A percentile compares a stretch with the other conserved stretches of the same genome.
Evolutionary conservation across 73 alveolate species (phyloP).

Genomic region (Uronychia setigera): DNA sequence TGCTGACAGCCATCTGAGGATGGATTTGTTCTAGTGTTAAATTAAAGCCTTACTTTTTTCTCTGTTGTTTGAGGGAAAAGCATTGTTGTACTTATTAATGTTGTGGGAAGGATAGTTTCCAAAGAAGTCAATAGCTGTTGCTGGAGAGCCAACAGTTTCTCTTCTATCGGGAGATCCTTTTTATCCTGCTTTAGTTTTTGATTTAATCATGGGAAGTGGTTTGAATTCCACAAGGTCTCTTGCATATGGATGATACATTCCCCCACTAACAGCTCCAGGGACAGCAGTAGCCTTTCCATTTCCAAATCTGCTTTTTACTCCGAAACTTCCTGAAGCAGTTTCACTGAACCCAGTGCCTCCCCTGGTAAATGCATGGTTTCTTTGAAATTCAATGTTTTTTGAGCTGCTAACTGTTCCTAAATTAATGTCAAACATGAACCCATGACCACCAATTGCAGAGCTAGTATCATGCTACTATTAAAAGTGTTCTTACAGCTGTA

Average conservation of each 20-base stretch:
- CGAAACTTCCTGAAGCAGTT: not conserved
- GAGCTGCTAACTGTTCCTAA: not conserved
- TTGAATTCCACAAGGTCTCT: not conserved
- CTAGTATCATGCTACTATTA: not conserved
- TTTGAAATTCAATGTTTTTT: not conserved
- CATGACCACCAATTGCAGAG: not conserved
- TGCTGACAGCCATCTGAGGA: not conserved
- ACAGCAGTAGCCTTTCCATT: not conserved
- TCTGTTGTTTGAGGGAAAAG: not conserved
- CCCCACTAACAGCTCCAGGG: not conserved
- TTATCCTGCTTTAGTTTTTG: not conserved
- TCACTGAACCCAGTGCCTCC: conserved; percentile 2
- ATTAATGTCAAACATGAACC: not conserved
- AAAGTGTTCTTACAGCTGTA: not conserved
- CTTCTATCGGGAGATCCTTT: not conserved
- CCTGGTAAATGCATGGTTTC: not conserved
- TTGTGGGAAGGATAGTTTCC: not conserved
- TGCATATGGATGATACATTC: not conserved
- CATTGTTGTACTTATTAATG: not conserved
- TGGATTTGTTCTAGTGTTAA: not conserved
- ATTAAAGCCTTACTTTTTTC: not conserved
- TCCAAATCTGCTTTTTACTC: not conserved
- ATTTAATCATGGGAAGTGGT: not conserved
- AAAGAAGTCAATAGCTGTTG: not conserved
- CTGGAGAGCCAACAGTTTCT: not conserved